A percentile compares a stretch with the other conserved stretches of the same genome.
phyloP scores from a whole-genome alignment of 495 filamentous ascomycete genomes.

The Thozetella sp. region DNA sequence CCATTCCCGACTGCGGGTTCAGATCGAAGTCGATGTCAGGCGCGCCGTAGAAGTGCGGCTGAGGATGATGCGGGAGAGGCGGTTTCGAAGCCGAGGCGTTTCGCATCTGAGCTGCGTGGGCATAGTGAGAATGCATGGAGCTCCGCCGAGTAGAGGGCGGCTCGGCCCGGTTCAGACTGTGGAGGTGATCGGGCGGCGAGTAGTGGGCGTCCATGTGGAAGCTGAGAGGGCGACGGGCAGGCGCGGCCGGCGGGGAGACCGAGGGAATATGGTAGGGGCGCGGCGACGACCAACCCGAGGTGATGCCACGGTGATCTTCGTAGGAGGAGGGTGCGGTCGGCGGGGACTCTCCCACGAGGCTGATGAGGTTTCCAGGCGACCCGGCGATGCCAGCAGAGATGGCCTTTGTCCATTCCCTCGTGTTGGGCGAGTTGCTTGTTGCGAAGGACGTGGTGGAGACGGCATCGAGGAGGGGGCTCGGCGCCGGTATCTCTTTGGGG shows the following conservation, averaged over 20 bases:
- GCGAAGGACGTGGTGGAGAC: slow-evolving; percentile 44
- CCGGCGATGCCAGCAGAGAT: slow-evolving; percentile 45
- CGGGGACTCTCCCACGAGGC: slow-evolving; percentile 53
- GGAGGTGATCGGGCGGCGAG: slow-evolving; percentile 38
- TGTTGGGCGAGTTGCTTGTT: slow-evolving; percentile 45
- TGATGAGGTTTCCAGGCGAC: slow-evolving; percentile 58
- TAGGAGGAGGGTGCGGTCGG: slow-evolving; percentile 56
- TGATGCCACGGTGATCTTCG: slow-evolving; percentile 44
- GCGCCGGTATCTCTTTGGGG: slow-evolving; percentile 33
- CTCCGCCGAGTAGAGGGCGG: slow-evolving; percentile 47
- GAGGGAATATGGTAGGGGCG: slow-evolving; percentile 41
- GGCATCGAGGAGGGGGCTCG: slow-evolving; percentile 44
- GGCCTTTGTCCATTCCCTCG: slow-evolving; percentile 55
- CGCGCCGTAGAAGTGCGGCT: slow-evolving; percentile 70
- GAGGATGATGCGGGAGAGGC: slow-evolving; percentile 81
- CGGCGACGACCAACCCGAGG: slow-evolving; percentile 43
- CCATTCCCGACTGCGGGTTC: slow-evolving; percentile 47
- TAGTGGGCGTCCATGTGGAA: slow-evolving; percentile 52
- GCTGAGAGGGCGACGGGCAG: slow-evolving; percentile 46
- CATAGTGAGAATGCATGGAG: slow-evolving; percentile 62
- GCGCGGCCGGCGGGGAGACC: slow-evolving; percentile 45
- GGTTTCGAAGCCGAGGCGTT: slow-evolving; percentile 45
- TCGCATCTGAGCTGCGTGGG: slow-evolving; percentile 39
- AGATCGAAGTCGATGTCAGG: slow-evolving; percentile 70
- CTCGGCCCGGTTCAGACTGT: slow-evolving; percentile 37